These are phyloP conservation scores for Poa annua DNA, from an alignment of 176 grass and related monocot species.

Conservation along the genomic window DNA sequence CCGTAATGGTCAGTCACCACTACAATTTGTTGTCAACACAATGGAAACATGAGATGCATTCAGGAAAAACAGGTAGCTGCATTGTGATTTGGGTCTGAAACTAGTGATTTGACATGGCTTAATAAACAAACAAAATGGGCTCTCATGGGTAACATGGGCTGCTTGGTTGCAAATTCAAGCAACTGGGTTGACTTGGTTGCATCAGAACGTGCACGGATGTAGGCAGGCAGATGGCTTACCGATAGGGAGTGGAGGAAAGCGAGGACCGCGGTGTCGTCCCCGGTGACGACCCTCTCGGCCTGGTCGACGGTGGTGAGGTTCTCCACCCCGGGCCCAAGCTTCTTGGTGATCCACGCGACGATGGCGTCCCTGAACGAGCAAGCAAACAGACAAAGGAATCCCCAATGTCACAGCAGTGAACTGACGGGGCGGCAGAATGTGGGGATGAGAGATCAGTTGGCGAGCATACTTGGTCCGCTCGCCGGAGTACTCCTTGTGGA, in stretches of 20 bases:
- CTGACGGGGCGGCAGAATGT: too few relatives aligned
- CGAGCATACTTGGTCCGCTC: conserved; percentile 53
- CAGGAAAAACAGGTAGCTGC: too few relatives aligned
- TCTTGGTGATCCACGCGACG: conserved; percentile 88
- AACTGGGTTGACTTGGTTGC: not conserved
- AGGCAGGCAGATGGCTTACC: conserved; percentile 37
- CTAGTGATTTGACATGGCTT: too few relatives aligned
- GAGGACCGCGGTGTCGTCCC: conserved; percentile 65
- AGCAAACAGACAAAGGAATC: not conserved
- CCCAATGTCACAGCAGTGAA: not conserved
- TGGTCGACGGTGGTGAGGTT: conserved; percentile 68
- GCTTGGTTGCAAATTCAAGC: not conserved
- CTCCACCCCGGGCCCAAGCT: conserved; percentile 80
- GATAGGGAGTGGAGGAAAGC: conserved; percentile 69
- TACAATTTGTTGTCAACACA: too few relatives aligned
- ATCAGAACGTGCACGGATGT: not conserved
- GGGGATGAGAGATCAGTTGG: too few relatives aligned
- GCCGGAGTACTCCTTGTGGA: conserved; percentile 69
- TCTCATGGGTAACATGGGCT: not conserved
- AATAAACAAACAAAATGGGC: too few relatives aligned
- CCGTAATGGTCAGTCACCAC: too few relatives aligned
- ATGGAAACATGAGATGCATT: too few relatives aligned
- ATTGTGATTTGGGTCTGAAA: too few relatives aligned
- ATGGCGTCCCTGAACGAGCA: conserved; percentile 60
- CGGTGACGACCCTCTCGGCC: conserved; percentile 69